Evolutionary conservation across 257 asterid species (phyloP), one percentile per base, ranked within the genome.

Genomic region (Solanum stenotomum): DNA sequence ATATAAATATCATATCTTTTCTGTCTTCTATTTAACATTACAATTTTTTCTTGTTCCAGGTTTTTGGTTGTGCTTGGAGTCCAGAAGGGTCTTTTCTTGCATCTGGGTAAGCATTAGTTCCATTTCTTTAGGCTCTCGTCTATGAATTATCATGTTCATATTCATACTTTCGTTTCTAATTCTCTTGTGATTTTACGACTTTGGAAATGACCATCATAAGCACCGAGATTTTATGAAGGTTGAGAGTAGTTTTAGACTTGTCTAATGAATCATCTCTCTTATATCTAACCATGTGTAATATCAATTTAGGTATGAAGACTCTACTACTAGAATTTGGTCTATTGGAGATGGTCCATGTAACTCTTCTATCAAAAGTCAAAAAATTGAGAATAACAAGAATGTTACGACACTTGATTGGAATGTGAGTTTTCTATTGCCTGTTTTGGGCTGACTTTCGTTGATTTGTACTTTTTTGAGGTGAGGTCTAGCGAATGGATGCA

Each of bases 61-160:
- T 97, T 91, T 95, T 95, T 94, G 98, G 96, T 10, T 97, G 98
- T 92, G 95, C 98, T 8, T 97, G 98, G 99, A 95, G 94, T 87
- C 98, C 98, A 63, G 15, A 44, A 44, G 5, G 18, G 16, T 4
- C 18, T 12, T 13, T 44, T 44, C 52, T 44, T 44, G 18, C 52
- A 44, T 44, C 18, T 12, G 18, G 52, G 52, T 44, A 44, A 44
- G 18, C 2, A 12, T 44, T 44, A 44, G 5, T 44, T 44, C 16
- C 16, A 13, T 44, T 44, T 44, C 16, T 44, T 44, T 44, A 12
- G 5, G 18, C 16, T 44, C 18, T 44, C 15, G 18, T 44, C 52
- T 44, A 44, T 44, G 52, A 44, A 44, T 44, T 12, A 18, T 4
- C 6, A 44, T 44, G 16, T 44, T 44, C 18, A 44, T 44, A 44